phyloP scores from a whole-genome alignment of 768 basidiomycete species.

The Mycena belliarum region DNA sequence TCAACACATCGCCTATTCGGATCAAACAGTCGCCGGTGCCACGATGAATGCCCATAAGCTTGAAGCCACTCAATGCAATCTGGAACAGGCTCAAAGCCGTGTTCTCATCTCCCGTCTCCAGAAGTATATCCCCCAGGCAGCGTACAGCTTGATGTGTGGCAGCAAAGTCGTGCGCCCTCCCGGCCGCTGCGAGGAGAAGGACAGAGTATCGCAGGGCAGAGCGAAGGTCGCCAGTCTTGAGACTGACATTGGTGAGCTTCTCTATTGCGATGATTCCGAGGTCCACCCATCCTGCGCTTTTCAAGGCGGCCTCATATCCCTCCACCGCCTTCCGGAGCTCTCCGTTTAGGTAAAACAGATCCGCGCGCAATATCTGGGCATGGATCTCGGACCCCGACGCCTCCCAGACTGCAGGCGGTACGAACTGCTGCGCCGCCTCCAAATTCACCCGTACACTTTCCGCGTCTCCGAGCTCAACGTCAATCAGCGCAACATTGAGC shows the following conservation, averaged over 20 bases:
- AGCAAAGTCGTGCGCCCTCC: neutral
- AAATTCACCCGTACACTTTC: neutral
- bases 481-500: slow-evolving; percentile 1
- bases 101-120: neutral
- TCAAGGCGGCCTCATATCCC: neutral
- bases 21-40: neutral
- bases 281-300: neutral
- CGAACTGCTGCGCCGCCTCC: neutral
- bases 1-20: neutral
- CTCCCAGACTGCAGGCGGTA: neutral
- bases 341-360: neutral
- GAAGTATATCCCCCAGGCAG: slow-evolving; percentile 1
- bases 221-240: neutral
- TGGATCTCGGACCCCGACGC: neutral
- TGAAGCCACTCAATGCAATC: neutral
- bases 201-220: neutral
- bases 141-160: slow-evolving; percentile 7
- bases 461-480: slow-evolving; percentile 5
- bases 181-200: neutral
- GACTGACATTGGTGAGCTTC: neutral
- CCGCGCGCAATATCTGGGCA: neutral
- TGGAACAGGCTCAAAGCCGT: slow-evolving; percentile 2
- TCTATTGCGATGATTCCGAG: slow-evolving; percentile 1
- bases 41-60: neutral
- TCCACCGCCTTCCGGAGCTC: neutral